Conservation (phyloP, 1,139 yeast species). For the Kodamaea arcana region DNA sequence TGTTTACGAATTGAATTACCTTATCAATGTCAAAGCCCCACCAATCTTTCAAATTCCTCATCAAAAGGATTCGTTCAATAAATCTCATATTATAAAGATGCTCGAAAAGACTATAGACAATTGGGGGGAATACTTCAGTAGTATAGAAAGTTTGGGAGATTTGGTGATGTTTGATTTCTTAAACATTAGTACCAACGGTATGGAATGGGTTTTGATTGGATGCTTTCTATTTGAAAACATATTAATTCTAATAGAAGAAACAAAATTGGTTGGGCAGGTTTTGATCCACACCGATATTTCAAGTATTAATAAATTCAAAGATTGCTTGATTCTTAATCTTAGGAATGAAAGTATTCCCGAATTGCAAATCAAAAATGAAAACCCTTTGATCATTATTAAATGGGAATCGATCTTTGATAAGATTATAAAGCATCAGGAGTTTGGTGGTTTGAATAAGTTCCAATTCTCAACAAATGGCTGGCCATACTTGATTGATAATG, state of each 20-base stretch:
- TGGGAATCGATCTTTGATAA: constrained; percentile 34
- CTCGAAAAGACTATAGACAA: constrained; percentile 6
- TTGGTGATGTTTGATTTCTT: constrained; percentile 42
- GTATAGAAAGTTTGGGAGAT: constrained; percentile 21
- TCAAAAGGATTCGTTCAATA: background rate
- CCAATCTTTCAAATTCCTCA: constrained; percentile 10
- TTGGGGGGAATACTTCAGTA: constrained; percentile 9
- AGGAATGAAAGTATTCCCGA: constrained; percentile 44
- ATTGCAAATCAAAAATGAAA: constrained; percentile 33
- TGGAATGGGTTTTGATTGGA: constrained; percentile 32
- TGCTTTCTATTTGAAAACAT: constrained; percentile 38
- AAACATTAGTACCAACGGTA: constrained; percentile 36
- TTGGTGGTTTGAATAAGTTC: constrained; percentile 28
- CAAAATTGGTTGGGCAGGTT: constrained; percentile 33
- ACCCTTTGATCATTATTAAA: constrained; percentile 34
- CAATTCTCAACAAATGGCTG: constrained; percentile 54
- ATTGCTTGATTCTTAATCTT: constrained; percentile 34
- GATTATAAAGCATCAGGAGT: constrained; percentile 10
- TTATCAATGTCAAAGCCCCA: constrained; percentile 27
- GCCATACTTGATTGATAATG: constrained; percentile 23
- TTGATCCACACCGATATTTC: constrained; percentile 31
- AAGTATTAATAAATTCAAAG: constrained; percentile 20
- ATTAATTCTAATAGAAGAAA: constrained; percentile 36
- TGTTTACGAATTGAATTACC: constrained; percentile 17
- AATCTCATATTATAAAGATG: constrained; percentile 2